phyloP scores from a whole-genome alignment of 2,329 filamentous ascomycete species.

The Microsporum ferrugineum region DNA sequence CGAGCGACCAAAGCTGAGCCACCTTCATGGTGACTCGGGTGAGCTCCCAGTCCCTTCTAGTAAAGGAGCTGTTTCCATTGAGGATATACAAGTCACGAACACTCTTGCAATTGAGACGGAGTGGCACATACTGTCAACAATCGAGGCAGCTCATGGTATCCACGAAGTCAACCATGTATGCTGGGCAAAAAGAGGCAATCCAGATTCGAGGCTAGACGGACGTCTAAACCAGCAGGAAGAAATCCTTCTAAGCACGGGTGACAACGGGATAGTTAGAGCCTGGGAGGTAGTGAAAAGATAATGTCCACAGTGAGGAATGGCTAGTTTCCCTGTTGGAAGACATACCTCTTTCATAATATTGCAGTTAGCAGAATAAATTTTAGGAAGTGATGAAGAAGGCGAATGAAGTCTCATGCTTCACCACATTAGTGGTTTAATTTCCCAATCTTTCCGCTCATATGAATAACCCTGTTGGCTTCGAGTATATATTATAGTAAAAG shows the following conservation, averaged over 20 bases:
- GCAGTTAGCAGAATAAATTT: too few species aligned
- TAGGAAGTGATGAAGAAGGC: too few species aligned
- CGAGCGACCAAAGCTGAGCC: slow-evolving; percentile 36
- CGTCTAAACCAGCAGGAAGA: slow-evolving; percentile 48
- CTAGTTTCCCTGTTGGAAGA: too few species aligned
- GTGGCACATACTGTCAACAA: slow-evolving; percentile 61
- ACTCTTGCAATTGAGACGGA: slow-evolving; percentile 30
- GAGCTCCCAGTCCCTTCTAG: slow-evolving; percentile 7
- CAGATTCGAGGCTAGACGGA: slow-evolving; percentile 1
- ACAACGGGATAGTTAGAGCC: slow-evolving; percentile 76
- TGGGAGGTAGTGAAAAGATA: slow-evolving; percentile 49
- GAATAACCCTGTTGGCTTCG: too few species aligned
- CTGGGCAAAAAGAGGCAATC: slow-evolving; percentile 58
- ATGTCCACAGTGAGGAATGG: not conserved
- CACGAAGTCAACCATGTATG: slow-evolving; percentile 89
- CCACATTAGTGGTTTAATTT: too few species aligned
- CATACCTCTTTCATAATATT: too few species aligned
- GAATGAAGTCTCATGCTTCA: too few species aligned
- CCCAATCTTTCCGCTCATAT: too few species aligned
- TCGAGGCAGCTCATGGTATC: slow-evolving; percentile 70
- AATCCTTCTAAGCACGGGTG: slow-evolving; percentile 79
- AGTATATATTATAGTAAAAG: too few species aligned
- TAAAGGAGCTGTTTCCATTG: not conserved
- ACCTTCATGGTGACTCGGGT: slow-evolving; percentile 6
- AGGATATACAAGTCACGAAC: not conserved